phyloP scores from a whole-genome alignment of 2,329 filamentous ascomycete genomes.

The Diatrype stigma region DNA sequence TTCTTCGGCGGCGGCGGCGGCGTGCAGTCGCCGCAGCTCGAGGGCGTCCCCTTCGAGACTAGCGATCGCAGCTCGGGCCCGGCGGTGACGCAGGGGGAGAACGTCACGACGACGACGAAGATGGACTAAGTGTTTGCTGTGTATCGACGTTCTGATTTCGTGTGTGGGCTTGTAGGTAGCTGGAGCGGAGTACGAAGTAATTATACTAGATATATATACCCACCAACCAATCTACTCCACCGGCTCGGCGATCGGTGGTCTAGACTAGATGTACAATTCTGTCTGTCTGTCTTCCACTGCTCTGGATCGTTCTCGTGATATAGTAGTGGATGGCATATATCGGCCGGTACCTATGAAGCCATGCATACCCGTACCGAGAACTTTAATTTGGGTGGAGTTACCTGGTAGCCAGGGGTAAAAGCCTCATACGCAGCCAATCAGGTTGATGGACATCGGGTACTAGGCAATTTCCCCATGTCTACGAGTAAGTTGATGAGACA shows the following conservation, averaged over 20 bases:
- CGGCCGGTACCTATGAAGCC: no score
- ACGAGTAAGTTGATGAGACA: no score
- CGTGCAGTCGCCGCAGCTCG: neutral
- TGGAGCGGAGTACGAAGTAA: neutral
- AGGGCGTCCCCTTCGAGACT: conserved; percentile 1
- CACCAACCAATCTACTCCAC: no score
- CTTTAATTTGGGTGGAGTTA: neutral
- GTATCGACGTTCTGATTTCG: no score
- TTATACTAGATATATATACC: neutral
- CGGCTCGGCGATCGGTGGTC: no score
- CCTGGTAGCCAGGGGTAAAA: neutral
- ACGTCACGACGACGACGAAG: neutral
- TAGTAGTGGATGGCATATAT: no score
- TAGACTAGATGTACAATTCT: no score
- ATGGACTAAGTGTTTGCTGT: neutral
- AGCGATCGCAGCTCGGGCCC: neutral
- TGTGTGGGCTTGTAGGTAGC: no score
- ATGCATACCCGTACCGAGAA: neutral
- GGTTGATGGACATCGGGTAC: no score
- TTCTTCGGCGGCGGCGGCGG: neutral
- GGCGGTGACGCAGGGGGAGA: neutral
- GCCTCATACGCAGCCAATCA: neutral
- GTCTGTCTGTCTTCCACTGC: no score
- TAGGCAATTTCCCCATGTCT: no score
- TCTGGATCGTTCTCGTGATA: no score